phyloP scores from a whole-genome alignment of 1,284 basidiomycete species.

The Pulveroboletus sp. region DNA sequence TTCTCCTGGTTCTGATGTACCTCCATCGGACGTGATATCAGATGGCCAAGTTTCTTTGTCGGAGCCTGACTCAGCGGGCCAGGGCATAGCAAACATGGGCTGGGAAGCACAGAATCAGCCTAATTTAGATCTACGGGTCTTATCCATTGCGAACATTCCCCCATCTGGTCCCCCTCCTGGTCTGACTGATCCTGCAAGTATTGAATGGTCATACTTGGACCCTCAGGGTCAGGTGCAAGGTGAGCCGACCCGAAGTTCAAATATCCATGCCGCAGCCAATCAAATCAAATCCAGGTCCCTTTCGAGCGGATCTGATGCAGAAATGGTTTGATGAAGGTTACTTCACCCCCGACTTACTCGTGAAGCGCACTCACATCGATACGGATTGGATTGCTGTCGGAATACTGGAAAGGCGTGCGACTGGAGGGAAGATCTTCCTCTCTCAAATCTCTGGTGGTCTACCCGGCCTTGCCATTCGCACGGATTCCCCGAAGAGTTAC shows the following conservation, averaged over 20 bases:
- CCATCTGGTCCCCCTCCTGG: conserved; percentile 46
- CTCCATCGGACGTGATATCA: conserved; percentile 4
- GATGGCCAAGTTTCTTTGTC: conserved; percentile 16
- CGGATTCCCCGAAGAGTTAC: conserved; percentile 44
- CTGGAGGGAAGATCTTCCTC: conserved; percentile 63
- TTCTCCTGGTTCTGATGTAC: conserved; percentile 13
- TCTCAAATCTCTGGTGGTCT: conserved; percentile 50
- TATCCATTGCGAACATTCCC: conserved; percentile 21
- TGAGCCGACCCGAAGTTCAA: conserved; percentile 31
- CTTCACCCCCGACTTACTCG: conserved; percentile 83
- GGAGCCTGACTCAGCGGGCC: conserved; percentile 7
- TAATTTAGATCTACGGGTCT: conserved; percentile 8
- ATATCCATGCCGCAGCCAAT: conserved; percentile 5
- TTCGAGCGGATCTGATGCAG: conserved; percentile 90
- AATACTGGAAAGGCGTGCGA: conserved; percentile 53
- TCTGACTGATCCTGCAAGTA: conserved; percentile 58
- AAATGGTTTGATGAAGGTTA: conserved; percentile 94
- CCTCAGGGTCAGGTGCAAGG: conserved; percentile 90
- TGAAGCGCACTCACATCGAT: conserved; percentile 76
- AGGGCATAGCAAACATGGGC: conserved; percentile 20
- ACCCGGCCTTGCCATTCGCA: conserved; percentile 54
- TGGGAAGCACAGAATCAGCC: conserved; percentile 17
- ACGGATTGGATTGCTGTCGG: conserved; percentile 64
- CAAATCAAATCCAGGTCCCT: conserved; percentile 67
- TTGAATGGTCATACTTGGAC: conserved; percentile 93